Evolutionary conservation across 78 protist species (phyloP).

Genomic region (Monosiga brevicollis): DNA sequence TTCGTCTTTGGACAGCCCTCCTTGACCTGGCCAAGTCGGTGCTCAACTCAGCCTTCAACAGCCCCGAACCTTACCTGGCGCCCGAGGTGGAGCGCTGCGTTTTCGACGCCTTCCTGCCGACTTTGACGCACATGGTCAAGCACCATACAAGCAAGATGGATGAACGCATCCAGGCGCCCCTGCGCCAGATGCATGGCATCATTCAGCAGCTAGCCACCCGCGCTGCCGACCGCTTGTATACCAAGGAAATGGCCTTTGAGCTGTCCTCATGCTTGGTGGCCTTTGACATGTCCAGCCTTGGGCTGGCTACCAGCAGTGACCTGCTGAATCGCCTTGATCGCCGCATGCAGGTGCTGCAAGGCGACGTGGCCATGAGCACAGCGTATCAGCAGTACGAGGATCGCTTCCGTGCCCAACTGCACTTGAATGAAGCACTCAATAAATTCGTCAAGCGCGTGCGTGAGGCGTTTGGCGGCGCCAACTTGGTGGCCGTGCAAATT

Average conservation of each 20-base stretch:
- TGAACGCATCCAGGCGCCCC: not conserved
- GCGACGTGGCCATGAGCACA: too few relatives aligned
- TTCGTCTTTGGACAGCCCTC: not conserved
- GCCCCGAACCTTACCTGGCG: too few relatives aligned
- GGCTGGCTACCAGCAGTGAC: too few relatives aligned
- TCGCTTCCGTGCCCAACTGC: not conserved
- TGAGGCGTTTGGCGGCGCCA: too few relatives aligned
- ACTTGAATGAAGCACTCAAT: not conserved
- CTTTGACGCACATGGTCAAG: not conserved
- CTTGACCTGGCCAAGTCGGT: not conserved
- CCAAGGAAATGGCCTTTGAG: too few relatives aligned
- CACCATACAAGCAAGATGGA: not conserved
- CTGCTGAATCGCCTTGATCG: too few relatives aligned
- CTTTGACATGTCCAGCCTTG: too few relatives aligned
- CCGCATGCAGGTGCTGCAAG: too few relatives aligned
- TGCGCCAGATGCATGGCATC: not conserved
- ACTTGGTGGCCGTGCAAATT: not conserved
- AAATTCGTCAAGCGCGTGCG: not conserved
- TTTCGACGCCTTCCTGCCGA: not conserved
- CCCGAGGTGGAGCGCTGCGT: not conserved
- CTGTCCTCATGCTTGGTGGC: too few relatives aligned
- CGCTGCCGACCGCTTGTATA: not conserved
- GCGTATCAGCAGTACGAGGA: not conserved
- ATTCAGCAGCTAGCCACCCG: not conserved
- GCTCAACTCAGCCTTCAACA: too few relatives aligned